Conservation (phyloP, 352 stramenopile species). For the Phytophthora sojae region DNA sequence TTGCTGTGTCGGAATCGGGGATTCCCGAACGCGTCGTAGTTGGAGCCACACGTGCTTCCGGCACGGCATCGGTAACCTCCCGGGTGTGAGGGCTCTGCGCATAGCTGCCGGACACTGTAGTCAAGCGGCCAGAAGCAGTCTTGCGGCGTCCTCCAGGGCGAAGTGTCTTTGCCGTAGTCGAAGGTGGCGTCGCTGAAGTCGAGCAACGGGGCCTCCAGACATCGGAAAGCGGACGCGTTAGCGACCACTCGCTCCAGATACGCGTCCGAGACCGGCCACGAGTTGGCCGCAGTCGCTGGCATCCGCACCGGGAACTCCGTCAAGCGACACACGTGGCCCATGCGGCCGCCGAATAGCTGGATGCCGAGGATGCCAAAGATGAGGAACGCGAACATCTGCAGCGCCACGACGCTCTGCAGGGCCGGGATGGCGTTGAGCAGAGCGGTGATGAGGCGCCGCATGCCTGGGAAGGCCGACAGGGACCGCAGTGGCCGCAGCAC, state of each 20-base stretch:
- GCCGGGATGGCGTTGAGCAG: slow-evolving; percentile 78
- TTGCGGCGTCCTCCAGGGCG: slow-evolving; percentile 56
- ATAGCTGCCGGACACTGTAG: slow-evolving; percentile 69
- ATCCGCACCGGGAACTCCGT: slow-evolving; percentile 75
- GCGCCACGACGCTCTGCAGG: slow-evolving; percentile 80
- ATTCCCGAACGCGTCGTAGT: slow-evolving; percentile 72
- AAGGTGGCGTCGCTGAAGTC: slow-evolving; percentile 47
- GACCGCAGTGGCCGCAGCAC: slow-evolving; percentile 86
- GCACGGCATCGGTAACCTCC: slow-evolving; percentile 52
- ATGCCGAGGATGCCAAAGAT: slow-evolving; percentile 90
- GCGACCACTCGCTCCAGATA: slow-evolving; percentile 50
- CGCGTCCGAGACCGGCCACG: slow-evolving; percentile 54
- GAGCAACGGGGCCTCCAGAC: slow-evolving; percentile 39
- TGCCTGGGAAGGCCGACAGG: slow-evolving; percentile 80
- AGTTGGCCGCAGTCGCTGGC: slow-evolving; percentile 19
- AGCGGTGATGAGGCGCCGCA: slow-evolving; percentile 48
- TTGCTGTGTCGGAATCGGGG: slow-evolving; percentile 45
- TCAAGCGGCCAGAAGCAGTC: slow-evolving; percentile 94
- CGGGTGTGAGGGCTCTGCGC: slow-evolving; percentile 39
- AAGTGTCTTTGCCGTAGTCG: slow-evolving; percentile 60
- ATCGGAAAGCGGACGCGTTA: slow-evolving; percentile 41
- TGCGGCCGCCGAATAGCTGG: slow-evolving; percentile 80
- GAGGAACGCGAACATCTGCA: slow-evolving; percentile 88
- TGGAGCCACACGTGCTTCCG: slow-evolving; percentile 53
- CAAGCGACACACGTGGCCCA: slow-evolving; percentile 76